Evolutionary conservation across 768 basidiomycete genomes (phyloP), one percentile per base, ranked within the genome.

Genomic region (Hemileccinum rubropunctum): DNA sequence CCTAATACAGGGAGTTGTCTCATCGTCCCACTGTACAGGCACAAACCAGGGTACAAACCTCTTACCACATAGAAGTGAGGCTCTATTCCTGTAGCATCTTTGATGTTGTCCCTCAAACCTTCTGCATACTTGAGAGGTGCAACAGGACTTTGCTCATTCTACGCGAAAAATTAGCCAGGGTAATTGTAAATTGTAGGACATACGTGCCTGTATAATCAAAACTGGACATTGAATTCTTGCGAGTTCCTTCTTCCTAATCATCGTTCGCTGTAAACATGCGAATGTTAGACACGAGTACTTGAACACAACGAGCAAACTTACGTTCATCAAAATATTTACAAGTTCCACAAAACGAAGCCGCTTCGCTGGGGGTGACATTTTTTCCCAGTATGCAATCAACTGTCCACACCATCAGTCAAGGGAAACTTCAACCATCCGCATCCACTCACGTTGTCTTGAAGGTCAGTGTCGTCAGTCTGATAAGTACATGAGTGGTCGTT

Each of bases 311-410:
- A 36, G 18, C 27, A 33, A 18, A 66, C 82, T 56, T 50, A 86
- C 87, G 59, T 88, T 84, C 60, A 83, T 66, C 49, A 82, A 67
- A 14, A 85, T 65, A 57, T 80, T 81, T 11, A 78, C 62, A 20
- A 77, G 74, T 56, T 83, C 80, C 17, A 79, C 73, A 9, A 77
- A 59, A 36, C 80, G 74, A 36, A 75, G 68, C 50, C 84, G 73
- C 52, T 72, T 74, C 36, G 63, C 68, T 0, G 86, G 88, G 26
- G 86, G 78, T 50, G 75, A 73, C 26, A 57, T 65, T 34, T 64
- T 72, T 64, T 82, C 76, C 85, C 86, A 90, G 61, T 76, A 84
- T 20, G 76, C 73, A 40, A 87, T 80, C 20, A 90, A 60, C 88
- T 90, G 51, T 42, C 30, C 34, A 20, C 34, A 33, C n/a, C 27